Percentiles rank a stretch among this genome's conserved stretches.
These are phyloP conservation scores for Blastobotrys arbuscula DNA, from an alignment of 1,139 yeast genomes.

Conservation along the genomic window DNA sequence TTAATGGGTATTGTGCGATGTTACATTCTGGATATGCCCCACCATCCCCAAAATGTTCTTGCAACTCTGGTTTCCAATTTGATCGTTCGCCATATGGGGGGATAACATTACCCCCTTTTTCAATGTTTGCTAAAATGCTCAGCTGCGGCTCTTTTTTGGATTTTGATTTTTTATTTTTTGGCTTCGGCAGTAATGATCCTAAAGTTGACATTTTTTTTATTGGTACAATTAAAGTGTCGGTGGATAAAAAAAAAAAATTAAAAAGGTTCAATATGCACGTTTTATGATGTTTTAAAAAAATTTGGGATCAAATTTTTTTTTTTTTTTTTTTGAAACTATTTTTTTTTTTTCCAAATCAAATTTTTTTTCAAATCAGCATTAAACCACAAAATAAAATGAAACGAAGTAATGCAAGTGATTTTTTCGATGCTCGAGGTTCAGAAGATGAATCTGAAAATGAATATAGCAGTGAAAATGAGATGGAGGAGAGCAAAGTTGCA, in stretches of 20 bases:
- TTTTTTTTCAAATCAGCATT: background rate
- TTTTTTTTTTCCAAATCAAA: background rate
- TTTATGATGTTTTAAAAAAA: slow-evolving; percentile 1
- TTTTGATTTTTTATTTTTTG: slow-evolving; percentile 16
- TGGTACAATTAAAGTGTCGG: background rate
- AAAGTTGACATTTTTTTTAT: slow-evolving; percentile 17
- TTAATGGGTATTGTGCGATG: slow-evolving; percentile 34
- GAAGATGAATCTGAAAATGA: slow-evolving; percentile 1
- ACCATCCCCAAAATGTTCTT: slow-evolving; percentile 34
- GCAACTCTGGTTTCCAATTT: slow-evolving; percentile 29
- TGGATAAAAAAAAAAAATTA: background rate
- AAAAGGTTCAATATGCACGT: background rate
- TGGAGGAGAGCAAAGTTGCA: background rate
- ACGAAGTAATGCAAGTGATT: slow-evolving; percentile 20
- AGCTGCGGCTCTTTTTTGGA: slow-evolving; percentile 8
- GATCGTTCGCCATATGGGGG: slow-evolving; percentile 33
- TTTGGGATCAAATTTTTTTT: slow-evolving; percentile 7
- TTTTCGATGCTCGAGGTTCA: slow-evolving; percentile 15
- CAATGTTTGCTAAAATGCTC: slow-evolving; percentile 3
- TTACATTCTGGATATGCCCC: slow-evolving; percentile 36
- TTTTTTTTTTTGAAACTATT: background rate
- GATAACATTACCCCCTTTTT: slow-evolving; percentile 11
- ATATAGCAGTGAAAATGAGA: slow-evolving; percentile 11
- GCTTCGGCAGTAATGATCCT: slow-evolving; percentile 25
- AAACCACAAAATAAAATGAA: slow-evolving; percentile 5